Evolutionary conservation across 2,329 filamentous ascomycete genomes (phyloP).

Genomic region (Epichloe gansuensis): DNA sequence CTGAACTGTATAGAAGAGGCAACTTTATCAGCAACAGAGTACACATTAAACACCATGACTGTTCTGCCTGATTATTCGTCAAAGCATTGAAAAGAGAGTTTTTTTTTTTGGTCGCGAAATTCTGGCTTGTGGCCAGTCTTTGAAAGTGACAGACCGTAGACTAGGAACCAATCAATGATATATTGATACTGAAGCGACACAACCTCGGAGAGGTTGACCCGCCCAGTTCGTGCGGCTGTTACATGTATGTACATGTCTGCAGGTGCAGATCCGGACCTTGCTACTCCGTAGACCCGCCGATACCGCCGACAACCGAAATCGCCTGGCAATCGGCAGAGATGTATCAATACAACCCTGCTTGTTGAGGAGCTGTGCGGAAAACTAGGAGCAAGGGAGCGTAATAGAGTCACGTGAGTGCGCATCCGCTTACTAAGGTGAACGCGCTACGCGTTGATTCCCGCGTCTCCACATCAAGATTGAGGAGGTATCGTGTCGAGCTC

Average conservation of each 20-base stretch:
- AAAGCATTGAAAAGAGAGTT: too few species aligned
- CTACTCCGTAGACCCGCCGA: slow-evolving; percentile 8
- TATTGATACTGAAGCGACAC: not conserved
- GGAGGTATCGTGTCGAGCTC: not conserved
- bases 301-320: slow-evolving; percentile 14
- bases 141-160: not conserved
- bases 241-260: too few species aligned
- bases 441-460: slow-evolving; percentile 17
- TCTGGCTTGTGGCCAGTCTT: not conserved
- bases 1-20: too few species aligned
- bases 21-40: too few species aligned
- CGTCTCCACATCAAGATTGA: not conserved
- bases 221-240: not conserved
- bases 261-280: not conserved
- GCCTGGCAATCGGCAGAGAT: too few species aligned
- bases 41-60: too few species aligned
- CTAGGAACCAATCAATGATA: not conserved
- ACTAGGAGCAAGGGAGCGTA: not conserved
- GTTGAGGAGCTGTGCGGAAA: not conserved
- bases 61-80: too few species aligned
- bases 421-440: slow-evolving; percentile 21
- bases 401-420: slow-evolving; percentile 11
- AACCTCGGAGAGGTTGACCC: not conserved
- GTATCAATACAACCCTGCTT: not conserved
- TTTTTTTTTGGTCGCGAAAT: too few species aligned